phyloP scores from a whole-genome alignment of 805 yeast genomes.

The Starmerella vitae region DNA sequence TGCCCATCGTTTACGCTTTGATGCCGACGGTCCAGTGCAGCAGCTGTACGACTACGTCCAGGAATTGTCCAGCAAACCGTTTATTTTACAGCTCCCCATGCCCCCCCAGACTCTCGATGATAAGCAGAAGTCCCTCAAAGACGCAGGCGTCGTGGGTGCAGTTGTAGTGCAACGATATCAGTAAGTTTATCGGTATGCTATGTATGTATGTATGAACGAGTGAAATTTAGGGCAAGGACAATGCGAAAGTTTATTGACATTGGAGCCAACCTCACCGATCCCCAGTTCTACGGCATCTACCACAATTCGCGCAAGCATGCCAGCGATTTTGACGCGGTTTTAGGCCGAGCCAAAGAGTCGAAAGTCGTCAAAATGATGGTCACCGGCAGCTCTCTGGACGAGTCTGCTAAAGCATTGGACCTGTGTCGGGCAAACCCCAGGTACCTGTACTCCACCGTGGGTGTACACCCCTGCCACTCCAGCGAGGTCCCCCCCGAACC shows the following conservation, averaged over 20 bases:
- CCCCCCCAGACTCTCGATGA: slow-evolving; percentile 66
- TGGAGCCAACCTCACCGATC: slow-evolving; percentile 73
- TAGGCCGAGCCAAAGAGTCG: slow-evolving; percentile 50
- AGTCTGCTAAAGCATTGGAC: slow-evolving; percentile 48
- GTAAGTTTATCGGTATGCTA: background rate
- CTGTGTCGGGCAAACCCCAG: slow-evolving; percentile 31
- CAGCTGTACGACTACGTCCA: slow-evolving; percentile 57
- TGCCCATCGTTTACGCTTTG: slow-evolving; percentile 44
- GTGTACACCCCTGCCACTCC: slow-evolving; percentile 92
- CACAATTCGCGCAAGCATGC: slow-evolving; percentile 57
- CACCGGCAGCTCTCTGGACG: slow-evolving; percentile 68
- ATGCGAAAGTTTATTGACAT: slow-evolving; percentile 29
- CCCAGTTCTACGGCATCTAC: slow-evolving; percentile 74
- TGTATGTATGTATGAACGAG: background rate
- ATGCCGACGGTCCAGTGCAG: slow-evolving; percentile 50
- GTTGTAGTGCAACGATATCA: slow-evolving; percentile 51
- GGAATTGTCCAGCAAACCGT: slow-evolving; percentile 33
- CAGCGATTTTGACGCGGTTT: slow-evolving; percentile 49
- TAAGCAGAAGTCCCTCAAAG: slow-evolving; percentile 43
- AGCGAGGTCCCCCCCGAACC: slow-evolving; percentile 22
- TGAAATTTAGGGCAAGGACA: background rate
- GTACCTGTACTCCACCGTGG: slow-evolving; percentile 46
- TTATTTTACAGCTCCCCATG: slow-evolving; percentile 62
- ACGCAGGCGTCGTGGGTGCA: slow-evolving; percentile 65
- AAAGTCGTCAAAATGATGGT: slow-evolving; percentile 60